A percentile compares a stretch with the other conserved stretches of the same genome.
These are phyloP conservation scores for Wickerhamiella nectarea DNA, from an alignment of 805 yeast species.

Conservation along the genomic window DNA sequence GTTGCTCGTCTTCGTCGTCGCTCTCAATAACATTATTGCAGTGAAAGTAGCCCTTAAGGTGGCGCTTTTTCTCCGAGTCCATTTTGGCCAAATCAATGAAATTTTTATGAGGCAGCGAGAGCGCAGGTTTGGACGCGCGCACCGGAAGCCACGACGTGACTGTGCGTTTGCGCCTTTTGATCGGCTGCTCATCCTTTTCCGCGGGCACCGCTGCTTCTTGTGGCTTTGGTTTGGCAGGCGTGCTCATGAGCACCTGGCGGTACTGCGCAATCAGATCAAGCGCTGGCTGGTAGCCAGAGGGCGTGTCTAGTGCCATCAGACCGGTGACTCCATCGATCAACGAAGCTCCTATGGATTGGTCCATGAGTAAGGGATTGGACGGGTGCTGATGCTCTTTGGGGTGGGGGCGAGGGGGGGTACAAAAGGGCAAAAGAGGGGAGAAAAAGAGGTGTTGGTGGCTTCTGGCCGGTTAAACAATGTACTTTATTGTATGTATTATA, in stretches of 20 bases:
- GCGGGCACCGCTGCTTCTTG: neutral
- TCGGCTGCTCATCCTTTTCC: neutral
- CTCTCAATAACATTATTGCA: neutral
- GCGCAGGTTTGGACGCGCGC: neutral
- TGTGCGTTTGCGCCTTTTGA: neutral
- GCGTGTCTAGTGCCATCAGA: neutral
- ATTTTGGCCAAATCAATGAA: neutral
- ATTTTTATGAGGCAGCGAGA: neutral
- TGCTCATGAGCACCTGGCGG: neutral
- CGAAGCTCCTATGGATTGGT: constrained; percentile 3
- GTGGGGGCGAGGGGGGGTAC: too few relatives aligned
- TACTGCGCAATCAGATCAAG: constrained; percentile 4
- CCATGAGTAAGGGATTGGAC: neutral
- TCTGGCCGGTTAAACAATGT: too few relatives aligned
- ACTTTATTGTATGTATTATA: too few relatives aligned
- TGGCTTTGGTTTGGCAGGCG: neutral
- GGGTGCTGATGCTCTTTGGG: too few relatives aligned
- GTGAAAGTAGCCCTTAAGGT: neutral
- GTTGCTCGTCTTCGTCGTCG: constrained; percentile 1
- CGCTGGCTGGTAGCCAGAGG: neutral
- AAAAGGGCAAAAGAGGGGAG: too few relatives aligned
- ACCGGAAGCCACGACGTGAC: neutral
- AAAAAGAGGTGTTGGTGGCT: too few relatives aligned
- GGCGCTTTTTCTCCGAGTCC: neutral
- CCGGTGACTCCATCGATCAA: constrained; percentile 1